phyloP scores from a whole-genome alignment of 2,329 filamentous ascomycete genomes.

The Bertia moriformis region DNA sequence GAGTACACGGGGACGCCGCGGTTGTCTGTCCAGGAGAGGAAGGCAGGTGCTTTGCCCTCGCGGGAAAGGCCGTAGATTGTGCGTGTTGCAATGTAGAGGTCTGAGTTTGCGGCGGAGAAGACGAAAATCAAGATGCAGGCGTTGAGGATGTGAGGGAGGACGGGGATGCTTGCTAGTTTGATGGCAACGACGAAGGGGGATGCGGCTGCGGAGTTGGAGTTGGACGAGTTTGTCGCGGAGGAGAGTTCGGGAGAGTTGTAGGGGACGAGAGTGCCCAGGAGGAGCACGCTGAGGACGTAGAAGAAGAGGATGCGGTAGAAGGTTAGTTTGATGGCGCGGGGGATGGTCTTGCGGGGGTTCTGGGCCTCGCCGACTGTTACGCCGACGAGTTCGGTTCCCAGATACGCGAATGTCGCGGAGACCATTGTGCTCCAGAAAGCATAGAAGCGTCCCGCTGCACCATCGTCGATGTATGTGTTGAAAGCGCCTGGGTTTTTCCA shows the following conservation, averaged over 20 bases:
- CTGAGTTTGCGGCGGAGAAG: constrained; percentile 64
- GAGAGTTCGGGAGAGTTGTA: constrained; percentile 48
- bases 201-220: constrained; percentile 39
- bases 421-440: constrained; percentile 60
- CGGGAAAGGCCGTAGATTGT: constrained; percentile 61
- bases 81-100: constrained; percentile 62
- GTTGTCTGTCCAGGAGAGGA: constrained; percentile 58
- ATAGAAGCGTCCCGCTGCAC: constrained; percentile 35
- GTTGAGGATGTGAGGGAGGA: constrained; percentile 56
- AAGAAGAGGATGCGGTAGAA: constrained; percentile 74
- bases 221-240: constrained; percentile 36
- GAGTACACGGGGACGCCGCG: constrained; percentile 58
- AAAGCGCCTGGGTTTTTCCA: constrained; percentile 50
- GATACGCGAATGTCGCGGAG: constrained; percentile 65
- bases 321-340: constrained; percentile 64
- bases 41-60: constrained; percentile 55
- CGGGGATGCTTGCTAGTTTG: constrained; percentile 42
- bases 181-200: constrained; percentile 68
- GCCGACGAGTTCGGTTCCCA: constrained; percentile 64
- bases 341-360: constrained; percentile 64
- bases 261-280: constrained; percentile 64
- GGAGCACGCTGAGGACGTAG: constrained; percentile 60
- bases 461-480: constrained; percentile 26
- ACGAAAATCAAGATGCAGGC: constrained; percentile 63
- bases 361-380: constrained; percentile 68